Evolutionary conservation across 768 basidiomycete genomes (phyloP), one percentile per base, ranked within the genome.

Genomic region (Panellus pusillus): DNA sequence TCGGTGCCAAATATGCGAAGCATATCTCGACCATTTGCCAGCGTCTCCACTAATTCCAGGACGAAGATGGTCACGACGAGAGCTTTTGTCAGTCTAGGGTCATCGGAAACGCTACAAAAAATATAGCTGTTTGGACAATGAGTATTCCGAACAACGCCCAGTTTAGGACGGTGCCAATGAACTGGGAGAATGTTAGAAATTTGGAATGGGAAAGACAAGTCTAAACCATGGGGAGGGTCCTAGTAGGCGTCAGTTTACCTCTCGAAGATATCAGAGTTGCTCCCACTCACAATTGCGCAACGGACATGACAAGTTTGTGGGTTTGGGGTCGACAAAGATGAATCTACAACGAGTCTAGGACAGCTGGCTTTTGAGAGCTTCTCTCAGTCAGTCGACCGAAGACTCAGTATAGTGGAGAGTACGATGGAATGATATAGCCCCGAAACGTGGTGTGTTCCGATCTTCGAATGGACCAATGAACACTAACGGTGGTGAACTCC

Each of bases 141-240:
- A 60, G 51, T 1, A 53, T 41, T 14, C 59, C 59, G 44, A 55
- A 53, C 2, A 60, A 35, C 2, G 24, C 27, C 59, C 59, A 60
- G 44, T 56, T 56, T 4, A 56, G 47, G 8, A 60, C 17, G 3
- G 50, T 56, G 2, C 59, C 59, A 20, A 60, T 28, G 19, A 56
- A 46, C 59, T 60, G 41, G 13, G 31, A 13, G 31, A 7, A 32
- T 7, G 31, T 32, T 32, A 32, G 31, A 13, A 32, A 32, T 6
- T 7, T 6, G 31, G 7, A 32, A 13, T 32, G 31, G 31, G 6
- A 7, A 40, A 19, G 14, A 19, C 6, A n/a, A 40, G 39, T 40
- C 39, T n/a, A 15, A 40, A 40, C 39, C 39, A 40, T 40, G 18
- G 39, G 39, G 18, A 40, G 39, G 14, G 39, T 40, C 39, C 39